These are phyloP conservation scores for Sanghuangporus weigelae DNA, from an alignment of 1,284 basidiomycete species.

Conservation along the genomic window DNA sequence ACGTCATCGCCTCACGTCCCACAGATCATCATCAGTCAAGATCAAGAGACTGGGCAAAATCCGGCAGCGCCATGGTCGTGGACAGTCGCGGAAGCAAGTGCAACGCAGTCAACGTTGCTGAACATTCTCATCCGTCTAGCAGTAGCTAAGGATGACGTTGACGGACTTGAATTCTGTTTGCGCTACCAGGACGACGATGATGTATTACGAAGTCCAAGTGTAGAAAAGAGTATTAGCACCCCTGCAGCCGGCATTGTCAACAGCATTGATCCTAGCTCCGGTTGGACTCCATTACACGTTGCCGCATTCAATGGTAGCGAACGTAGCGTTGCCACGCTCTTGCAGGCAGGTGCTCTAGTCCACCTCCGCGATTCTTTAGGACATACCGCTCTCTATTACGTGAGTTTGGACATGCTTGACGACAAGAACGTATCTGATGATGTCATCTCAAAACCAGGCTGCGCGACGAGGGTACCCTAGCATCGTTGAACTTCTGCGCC, in stretches of 20 bases:
- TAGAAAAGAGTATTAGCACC: conserved; percentile 14
- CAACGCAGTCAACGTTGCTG: conserved; percentile 62
- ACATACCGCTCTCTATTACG: conserved; percentile 81
- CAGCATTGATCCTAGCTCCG: conserved; percentile 60
- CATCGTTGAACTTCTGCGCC: conserved; percentile 66
- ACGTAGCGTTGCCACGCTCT: conserved; percentile 51
- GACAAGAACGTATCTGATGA: neutral
- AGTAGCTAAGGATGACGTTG: conserved; percentile 60
- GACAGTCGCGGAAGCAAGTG: conserved; percentile 67
- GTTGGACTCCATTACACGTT: conserved; percentile 75
- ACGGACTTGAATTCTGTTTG: conserved; percentile 57
- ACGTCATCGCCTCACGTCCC: conserved; percentile 30
- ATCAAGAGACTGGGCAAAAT: conserved; percentile 26
- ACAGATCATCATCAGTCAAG: conserved; percentile 37
- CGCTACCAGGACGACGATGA: conserved; percentile 23
- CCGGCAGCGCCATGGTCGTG: conserved; percentile 68
- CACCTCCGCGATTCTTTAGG: conserved; percentile 75
- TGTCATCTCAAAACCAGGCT: conserved; percentile 38
- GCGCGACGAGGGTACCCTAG: conserved; percentile 58
- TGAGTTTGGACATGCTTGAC: conserved; percentile 28
- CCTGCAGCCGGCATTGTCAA: conserved; percentile 62
- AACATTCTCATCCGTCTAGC: conserved; percentile 78
- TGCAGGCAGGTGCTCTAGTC: conserved; percentile 81
- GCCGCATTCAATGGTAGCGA: conserved; percentile 69
- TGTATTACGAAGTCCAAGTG: conserved; percentile 17